Conservation (phyloP, 2,329 filamentous ascomycete genomes). For the Chrysoporthe puriensis region DNA sequence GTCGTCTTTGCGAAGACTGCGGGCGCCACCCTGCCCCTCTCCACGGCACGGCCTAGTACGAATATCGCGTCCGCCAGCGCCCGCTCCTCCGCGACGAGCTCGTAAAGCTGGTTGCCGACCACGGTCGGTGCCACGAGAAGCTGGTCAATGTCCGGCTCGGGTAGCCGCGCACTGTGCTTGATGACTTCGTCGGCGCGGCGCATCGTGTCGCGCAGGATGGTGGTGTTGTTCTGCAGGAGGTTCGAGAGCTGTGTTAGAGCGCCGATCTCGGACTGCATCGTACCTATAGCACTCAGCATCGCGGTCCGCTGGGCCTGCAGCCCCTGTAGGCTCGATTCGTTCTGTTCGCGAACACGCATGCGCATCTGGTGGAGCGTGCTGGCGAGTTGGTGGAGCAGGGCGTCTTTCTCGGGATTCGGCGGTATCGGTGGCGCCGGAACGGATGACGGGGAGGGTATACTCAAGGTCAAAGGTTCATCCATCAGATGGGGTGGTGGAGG, state of each 20-base stretch:
- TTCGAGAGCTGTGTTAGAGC: conserved; percentile 72
- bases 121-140: conserved; percentile 92
- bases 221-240: conserved; percentile 75
- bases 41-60: conserved; percentile 74
- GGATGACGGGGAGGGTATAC: conserved; percentile 52
- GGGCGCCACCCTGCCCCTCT: conserved; percentile 70
- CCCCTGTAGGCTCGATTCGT: conserved; percentile 73
- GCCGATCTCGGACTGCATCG: conserved; percentile 73
- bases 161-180: conserved; percentile 68
- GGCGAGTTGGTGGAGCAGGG: conserved; percentile 77
- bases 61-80: conserved; percentile 87
- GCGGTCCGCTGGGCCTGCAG: conserved; percentile 79
- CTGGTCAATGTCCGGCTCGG: conserved; percentile 81
- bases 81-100: conserved; percentile 84
- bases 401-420: conserved; percentile 94
- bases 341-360: conserved; percentile 70
- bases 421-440: conserved; percentile 82
- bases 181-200: conserved; percentile 79
- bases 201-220: conserved; percentile 77
- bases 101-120: conserved; percentile 90
- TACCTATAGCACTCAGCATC: conserved; percentile 69
- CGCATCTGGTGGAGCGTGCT: conserved; percentile 70
- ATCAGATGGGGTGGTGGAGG: conserved; percentile 58
- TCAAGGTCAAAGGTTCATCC: conserved; percentile 59
- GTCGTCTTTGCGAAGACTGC: conserved; percentile 81